Evolutionary conservation across 352 stramenopile genomes (phyloP).

Genomic region (Peronospora destructor): DNA sequence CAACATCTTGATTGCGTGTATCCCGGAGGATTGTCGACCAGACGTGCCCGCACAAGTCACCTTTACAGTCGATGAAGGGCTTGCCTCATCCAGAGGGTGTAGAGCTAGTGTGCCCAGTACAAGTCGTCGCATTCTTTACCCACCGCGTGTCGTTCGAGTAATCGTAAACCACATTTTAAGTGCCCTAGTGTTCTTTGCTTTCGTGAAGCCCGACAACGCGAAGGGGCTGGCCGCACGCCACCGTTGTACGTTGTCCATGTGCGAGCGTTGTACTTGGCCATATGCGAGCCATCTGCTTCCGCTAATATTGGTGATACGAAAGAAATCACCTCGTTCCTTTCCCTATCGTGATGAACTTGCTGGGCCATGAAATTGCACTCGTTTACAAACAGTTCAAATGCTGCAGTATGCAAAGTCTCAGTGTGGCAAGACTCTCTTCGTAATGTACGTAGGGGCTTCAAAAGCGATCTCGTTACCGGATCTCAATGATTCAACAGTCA

Average conservation of each 20-base stretch:
- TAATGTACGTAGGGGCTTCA: too few species aligned
- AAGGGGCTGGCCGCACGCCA: background rate
- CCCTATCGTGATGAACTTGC: too few species aligned
- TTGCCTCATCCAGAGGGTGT: background rate
- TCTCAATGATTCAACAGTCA: conserved; percentile 12
- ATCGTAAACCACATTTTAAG: conserved; percentile 4
- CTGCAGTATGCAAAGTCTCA: conserved; percentile 1
- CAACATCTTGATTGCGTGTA: background rate
- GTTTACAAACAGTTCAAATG: too few species aligned
- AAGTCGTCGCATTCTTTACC: conserved; percentile 1
- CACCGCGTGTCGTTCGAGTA: conserved; percentile 3
- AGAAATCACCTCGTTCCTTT: conserved; percentile 20
- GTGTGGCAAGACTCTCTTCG: conserved; percentile 9
- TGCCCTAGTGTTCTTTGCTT: conserved; percentile 13
- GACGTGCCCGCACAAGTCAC: background rate
- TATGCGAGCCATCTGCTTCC: background rate
- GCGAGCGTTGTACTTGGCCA: background rate
- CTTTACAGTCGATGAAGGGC: background rate
- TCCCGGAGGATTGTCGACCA: conserved; percentile 4
- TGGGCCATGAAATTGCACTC: too few species aligned
- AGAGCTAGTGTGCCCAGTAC: background rate
- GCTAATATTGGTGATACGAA: conserved; percentile 11
- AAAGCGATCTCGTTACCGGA: conserved; percentile 12
- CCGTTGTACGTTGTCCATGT: background rate
- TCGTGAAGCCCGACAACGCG: conserved; percentile 6